phyloP scores from a whole-genome alignment of 2,329 filamentous ascomycete species.

The Eutypella sp. region DNA sequence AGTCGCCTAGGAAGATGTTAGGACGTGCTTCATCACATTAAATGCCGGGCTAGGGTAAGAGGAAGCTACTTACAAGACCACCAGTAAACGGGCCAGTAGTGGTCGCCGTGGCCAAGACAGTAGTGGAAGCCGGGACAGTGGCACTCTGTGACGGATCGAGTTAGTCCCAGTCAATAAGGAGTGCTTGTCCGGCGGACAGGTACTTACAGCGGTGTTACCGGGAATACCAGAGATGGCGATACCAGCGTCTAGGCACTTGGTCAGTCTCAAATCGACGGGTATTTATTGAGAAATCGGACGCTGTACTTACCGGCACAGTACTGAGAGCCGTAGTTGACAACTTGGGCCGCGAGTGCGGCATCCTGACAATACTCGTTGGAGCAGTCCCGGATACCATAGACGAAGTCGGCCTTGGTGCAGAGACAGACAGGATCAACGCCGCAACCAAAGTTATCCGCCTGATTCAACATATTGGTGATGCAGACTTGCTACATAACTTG shows the following conservation, averaged over 20 bases:
- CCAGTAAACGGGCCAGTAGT: neutral
- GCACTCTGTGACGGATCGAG: conserved; percentile 6
- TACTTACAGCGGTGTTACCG: conserved; percentile 4
- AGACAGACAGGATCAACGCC: conserved; percentile 33
- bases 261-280: conserved; percentile 1
- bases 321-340: conserved; percentile 23
- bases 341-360: conserved; percentile 11
- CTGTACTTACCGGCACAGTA: conserved; percentile 24
- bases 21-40: no score
- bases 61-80: neutral
- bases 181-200: neutral
- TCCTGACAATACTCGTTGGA: conserved; percentile 19
- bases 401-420: conserved; percentile 35
- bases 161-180: conserved; percentile 6
- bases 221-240: conserved; percentile 6
- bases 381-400: conserved; percentile 33
- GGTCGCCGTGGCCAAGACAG: conserved; percentile 10
- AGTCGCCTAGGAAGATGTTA: conserved; percentile 7
- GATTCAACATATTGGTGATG: conserved; percentile 45
- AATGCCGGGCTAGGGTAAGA: neutral
- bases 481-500: conserved; percentile 38
- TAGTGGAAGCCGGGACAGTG: conserved; percentile 7
- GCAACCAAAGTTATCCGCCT: conserved; percentile 43
- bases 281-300: neutral
- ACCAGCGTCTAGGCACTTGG: conserved; percentile 13